Evolutionary conservation across 2,329 filamentous ascomycete species (phyloP), one percentile per base, ranked within the genome.

Genomic region (Scytalidium sp.): DNA sequence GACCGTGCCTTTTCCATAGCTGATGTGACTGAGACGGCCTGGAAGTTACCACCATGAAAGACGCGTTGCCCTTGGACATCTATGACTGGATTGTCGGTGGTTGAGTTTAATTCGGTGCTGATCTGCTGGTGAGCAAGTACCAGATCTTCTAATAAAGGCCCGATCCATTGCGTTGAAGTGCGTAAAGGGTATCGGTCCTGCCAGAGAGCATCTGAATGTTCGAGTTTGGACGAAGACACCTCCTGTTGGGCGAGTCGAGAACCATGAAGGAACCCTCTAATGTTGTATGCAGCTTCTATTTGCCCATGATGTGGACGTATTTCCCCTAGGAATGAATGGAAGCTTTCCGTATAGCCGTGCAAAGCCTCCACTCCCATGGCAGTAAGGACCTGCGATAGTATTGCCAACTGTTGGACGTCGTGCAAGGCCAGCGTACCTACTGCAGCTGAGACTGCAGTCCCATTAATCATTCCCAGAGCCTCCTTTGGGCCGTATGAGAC

Each of bases 1-100:
- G 67, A 64, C 3, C 78, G 72, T 0, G 70, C 69, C 65, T 85
- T 87, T 54, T 87, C 84, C 73, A 81, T 82, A 1, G 83, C 82
- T 0, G 81, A 82, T 0, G 84, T 86, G 23, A 88, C 68, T 2
- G 75, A 70, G 6, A 70, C 70, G 1, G 83, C 85, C 63, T 88
- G 84, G 63, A 88, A 88, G 60, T 88, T 88, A 19, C 81, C 83
- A 2, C 84, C 83, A 46, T 83, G 78, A 51, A 82, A 74, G 20
- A 85, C 67, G 8, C 68, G 60, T 10, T 62, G 9, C 2, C 21
- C 42, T 3, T 23, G n/a, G 0, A 67, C 57, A 51, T 86, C 76
- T 10, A 87, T 71, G 8, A 88, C 65, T 0, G 80, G 84, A 60
- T 88, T 88, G 58, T 88, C 85, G 0, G 82, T 83, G 0, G 81